Percentiles rank a stretch among this genome's conserved stretches.
phyloP scores from a whole-genome alignment of 306 rosid species.

The Casuarina cunninghamiana region DNA sequence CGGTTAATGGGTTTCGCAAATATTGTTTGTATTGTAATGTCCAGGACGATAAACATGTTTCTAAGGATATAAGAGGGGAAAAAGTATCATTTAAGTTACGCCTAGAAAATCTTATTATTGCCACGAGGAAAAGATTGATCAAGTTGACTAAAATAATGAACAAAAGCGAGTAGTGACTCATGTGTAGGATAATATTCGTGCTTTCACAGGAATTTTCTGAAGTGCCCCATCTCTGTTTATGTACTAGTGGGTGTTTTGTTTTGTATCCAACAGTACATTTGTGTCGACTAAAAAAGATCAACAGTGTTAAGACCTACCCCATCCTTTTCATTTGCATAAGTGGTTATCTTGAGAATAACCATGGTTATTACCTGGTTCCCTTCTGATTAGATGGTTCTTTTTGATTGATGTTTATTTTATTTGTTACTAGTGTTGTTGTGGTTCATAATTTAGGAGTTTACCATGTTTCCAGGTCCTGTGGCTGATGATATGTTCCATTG shows the following conservation, averaged over 20 bases:
- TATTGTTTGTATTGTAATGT: background rate
- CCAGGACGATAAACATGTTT: background rate
- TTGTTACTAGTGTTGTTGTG: background rate
- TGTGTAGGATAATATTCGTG: background rate
- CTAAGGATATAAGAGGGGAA: background rate
- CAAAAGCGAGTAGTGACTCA: background rate
- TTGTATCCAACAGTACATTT: background rate
- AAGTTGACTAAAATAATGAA: background rate
- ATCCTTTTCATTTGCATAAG: too few species aligned
- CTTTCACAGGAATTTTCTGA: background rate
- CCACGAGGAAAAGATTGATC: background rate
- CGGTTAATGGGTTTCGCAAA: background rate
- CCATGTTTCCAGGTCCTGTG: constrained; percentile 39
- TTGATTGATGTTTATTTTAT: background rate
- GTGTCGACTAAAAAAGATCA: background rate
- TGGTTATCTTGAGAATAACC: too few species aligned
- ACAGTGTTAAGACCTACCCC: background rate
- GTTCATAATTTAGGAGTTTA: background rate
- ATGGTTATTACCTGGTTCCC: background rate
- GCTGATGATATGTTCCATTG: constrained; percentile 57
- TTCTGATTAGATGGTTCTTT: constrained; percentile 3
- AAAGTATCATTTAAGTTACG: background rate
- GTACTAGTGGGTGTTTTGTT: background rate
- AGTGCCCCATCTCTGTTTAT: background rate
- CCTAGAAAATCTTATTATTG: background rate